Percentiles rank a stretch among this genome's conserved stretches.
Conservation (phyloP, 345 rosid species). For the Gossypium thurberi region DNA sequence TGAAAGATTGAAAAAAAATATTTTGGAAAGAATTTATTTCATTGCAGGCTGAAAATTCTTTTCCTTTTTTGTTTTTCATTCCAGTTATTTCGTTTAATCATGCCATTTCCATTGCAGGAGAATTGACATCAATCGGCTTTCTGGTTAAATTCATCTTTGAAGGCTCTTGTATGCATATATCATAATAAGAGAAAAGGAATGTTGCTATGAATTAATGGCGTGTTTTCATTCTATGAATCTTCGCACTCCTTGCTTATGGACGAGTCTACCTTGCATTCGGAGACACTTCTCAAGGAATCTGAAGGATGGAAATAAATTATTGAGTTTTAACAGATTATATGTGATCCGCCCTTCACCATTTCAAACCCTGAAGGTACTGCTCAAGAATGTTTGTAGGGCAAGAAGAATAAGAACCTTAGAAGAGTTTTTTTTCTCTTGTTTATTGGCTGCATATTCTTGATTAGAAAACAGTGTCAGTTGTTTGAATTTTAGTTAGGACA, state of each 20-base stretch:
- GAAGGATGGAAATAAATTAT: conserved; percentile 4
- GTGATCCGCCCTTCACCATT: background rate
- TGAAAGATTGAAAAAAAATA: background rate
- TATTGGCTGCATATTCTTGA: background rate
- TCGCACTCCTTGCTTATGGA: conserved; percentile 12
- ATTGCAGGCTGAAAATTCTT: background rate
- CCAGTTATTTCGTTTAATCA: background rate
- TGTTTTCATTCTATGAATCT: conserved; percentile 18
- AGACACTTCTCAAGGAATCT: conserved; percentile 17
- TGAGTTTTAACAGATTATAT: background rate
- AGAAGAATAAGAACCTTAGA: background rate
- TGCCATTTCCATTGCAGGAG: background rate
- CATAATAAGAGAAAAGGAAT: background rate
- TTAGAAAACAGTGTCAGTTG: background rate
- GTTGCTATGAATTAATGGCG: conserved; percentile 22
- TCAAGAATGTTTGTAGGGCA: background rate
- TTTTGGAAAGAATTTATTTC: background rate
- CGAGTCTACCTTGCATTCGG: conserved; percentile 14
- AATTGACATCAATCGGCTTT: background rate
- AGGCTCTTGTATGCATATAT: background rate
- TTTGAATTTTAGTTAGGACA: background rate
- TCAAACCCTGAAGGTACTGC: conserved; percentile 15
- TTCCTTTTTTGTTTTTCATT: background rate
- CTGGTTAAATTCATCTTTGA: background rate
- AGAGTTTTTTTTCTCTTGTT: background rate